Percentiles rank a stretch among this genome's conserved stretches.
phyloP scores from a whole-genome alignment of 257 asterid genomes.

The Solanum pennellii region DNA sequence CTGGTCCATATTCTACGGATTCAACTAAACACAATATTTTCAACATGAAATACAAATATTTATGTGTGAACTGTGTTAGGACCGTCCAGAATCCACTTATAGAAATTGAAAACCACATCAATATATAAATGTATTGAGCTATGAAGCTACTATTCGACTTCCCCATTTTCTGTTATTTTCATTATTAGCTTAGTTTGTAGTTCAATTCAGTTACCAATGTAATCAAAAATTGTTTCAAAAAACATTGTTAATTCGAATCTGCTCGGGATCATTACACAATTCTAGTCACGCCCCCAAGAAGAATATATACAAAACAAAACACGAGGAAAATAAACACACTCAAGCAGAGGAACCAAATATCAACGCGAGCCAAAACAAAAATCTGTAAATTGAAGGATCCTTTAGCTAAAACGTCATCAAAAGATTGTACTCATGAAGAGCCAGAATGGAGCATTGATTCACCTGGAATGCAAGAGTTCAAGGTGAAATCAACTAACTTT shows the following conservation, averaged over 20 bases:
- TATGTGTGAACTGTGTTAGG: neutral
- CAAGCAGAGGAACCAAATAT: neutral
- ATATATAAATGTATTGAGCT: neutral
- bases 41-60: neutral
- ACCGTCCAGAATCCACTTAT: neutral
- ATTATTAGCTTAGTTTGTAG: no score
- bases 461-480: neutral
- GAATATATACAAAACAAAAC: neutral
- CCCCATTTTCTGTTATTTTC: neutral
- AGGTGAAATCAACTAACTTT: neutral
- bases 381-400: neutral
- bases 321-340: neutral
- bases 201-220: no score
- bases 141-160: neutral
- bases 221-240: no score
- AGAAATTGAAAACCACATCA: neutral
- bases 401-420: neutral
- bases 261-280: neutral
- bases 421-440: neutral
- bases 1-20: neutral
- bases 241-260: no score
- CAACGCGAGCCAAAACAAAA: neutral
- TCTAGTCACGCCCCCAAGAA: neutral
- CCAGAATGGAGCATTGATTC: neutral
- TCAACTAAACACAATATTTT: neutral